These are phyloP conservation scores for Chlorella vulgaris DNA, from an alignment of 139 green algal genomes.

Conservation along the genomic window DNA sequence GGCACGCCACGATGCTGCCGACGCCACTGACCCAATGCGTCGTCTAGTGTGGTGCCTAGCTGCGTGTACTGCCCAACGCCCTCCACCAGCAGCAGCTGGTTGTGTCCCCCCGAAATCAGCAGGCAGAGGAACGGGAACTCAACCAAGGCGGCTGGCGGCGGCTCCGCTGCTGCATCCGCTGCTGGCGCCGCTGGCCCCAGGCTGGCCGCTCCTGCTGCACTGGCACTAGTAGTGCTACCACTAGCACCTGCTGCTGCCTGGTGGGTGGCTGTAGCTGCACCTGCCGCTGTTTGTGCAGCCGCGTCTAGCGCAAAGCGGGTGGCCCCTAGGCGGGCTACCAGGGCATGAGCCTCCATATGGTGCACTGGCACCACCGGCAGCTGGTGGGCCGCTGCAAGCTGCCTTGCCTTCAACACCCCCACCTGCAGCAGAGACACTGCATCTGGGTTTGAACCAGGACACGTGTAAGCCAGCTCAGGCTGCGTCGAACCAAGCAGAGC, in stretches of 20 bases:
- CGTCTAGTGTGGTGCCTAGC: constrained; percentile 92
- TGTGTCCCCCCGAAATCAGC: constrained; percentile 94
- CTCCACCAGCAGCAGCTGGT: constrained; percentile 89
- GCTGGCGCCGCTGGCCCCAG: background rate
- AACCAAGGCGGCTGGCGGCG: constrained; percentile 22
- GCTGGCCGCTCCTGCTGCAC: background rate
- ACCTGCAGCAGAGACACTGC: constrained; percentile 65
- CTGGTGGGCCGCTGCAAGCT: constrained; percentile 61
- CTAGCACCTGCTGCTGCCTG: background rate
- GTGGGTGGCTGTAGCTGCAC: background rate
- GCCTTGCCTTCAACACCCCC: constrained; percentile 89
- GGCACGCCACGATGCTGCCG: too few species aligned
- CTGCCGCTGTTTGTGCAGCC: constrained; percentile 7
- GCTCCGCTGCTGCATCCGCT: background rate
- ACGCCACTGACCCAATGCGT: constrained; percentile 87
- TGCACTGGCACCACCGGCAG: constrained; percentile 90
- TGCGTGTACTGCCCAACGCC: constrained; percentile 90
- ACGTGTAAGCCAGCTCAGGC: background rate
- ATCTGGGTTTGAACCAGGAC: too few species aligned
- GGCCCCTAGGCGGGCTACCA: constrained; percentile 78
- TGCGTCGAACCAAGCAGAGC: background rate
- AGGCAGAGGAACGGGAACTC: constrained; percentile 94
- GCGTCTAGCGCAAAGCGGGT: constrained; percentile 10
- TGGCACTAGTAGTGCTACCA: background rate
- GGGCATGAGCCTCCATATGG: constrained; percentile 98